Evolutionary conservation across 129 eudicot genomes (phyloP).

Genomic region (Flaveria brownii): DNA sequence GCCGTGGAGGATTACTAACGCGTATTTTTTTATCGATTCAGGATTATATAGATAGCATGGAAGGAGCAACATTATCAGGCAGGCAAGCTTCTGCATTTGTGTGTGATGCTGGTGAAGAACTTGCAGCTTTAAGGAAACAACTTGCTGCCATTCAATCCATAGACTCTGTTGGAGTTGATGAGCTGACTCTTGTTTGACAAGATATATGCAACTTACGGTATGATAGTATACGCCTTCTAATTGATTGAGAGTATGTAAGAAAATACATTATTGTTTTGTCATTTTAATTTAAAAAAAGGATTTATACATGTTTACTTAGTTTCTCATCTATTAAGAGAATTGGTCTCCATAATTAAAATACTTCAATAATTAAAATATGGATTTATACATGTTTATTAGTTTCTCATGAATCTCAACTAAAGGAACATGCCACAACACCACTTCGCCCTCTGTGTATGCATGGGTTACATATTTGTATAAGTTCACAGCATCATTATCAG

Average conservation of each 20-base stretch:
- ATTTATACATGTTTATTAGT: too few species aligned
- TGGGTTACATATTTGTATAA: too few species aligned
- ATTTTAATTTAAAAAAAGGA: conserved; percentile 1
- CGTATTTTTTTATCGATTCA: conserved; percentile 30
- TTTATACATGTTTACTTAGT: background rate
- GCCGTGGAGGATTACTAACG: background rate
- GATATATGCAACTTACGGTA: background rate
- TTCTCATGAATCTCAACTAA: too few species aligned
- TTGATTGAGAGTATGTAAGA: conserved; percentile 21
- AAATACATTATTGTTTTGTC: conserved; percentile 21
- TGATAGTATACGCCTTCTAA: conserved; percentile 22
- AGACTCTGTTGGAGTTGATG: conserved; percentile 38
- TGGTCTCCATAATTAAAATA: background rate
- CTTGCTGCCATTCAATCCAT: conserved; percentile 40
- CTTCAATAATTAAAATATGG: too few species aligned
- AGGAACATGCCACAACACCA: too few species aligned
- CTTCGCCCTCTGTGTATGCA: too few species aligned
- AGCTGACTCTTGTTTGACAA: conserved; percentile 68
- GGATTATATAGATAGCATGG: conserved; percentile 99
- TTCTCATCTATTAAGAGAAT: background rate
- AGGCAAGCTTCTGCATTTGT: conserved; percentile 85
- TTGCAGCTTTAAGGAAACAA: conserved; percentile 50
- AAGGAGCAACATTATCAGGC: conserved; percentile 97
- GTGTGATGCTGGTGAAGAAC: conserved; percentile 89
- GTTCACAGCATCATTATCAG: too few species aligned